Conservation (phyloP, 169 alveolate genomes). For the Plasmodium berghei region DNA sequence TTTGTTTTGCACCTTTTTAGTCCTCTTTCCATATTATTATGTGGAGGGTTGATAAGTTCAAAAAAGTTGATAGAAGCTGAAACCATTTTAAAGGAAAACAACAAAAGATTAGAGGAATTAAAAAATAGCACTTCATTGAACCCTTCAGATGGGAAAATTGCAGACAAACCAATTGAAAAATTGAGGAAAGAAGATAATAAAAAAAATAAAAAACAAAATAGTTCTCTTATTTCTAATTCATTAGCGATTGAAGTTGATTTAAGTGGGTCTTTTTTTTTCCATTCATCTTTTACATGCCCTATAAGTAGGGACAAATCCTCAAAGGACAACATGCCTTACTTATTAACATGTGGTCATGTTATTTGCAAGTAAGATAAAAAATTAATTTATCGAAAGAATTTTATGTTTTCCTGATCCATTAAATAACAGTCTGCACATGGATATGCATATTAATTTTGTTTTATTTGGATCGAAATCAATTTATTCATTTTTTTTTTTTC, state of each 20-base stretch:
- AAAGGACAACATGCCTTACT: constrained; percentile 71
- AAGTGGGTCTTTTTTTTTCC: constrained; percentile 77
- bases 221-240: constrained; percentile 35
- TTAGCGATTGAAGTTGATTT: constrained; percentile 78
- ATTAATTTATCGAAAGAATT: no score
- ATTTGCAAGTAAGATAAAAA: constrained; percentile 75
- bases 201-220: constrained; percentile 28
- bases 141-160: background rate
- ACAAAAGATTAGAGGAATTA: constrained; percentile 58
- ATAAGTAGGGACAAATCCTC: constrained; percentile 77
- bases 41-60: constrained; percentile 78
- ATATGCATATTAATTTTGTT: background rate
- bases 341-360: constrained; percentile 79
- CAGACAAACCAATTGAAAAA: constrained; percentile 24
- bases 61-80: constrained; percentile 76
- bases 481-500: background rate
- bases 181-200: constrained; percentile 41
- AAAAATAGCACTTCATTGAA: constrained; percentile 15
- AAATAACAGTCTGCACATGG: background rate
- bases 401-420: no score
- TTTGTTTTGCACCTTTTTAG: constrained; percentile 27
- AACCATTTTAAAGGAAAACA: constrained; percentile 59
- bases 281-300: constrained; percentile 79
- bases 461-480: background rate
- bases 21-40: constrained; percentile 70